These are phyloP conservation scores for Iris pallida DNA, from an alignment of 116 monocot genomes.

Conservation along the genomic window DNA sequence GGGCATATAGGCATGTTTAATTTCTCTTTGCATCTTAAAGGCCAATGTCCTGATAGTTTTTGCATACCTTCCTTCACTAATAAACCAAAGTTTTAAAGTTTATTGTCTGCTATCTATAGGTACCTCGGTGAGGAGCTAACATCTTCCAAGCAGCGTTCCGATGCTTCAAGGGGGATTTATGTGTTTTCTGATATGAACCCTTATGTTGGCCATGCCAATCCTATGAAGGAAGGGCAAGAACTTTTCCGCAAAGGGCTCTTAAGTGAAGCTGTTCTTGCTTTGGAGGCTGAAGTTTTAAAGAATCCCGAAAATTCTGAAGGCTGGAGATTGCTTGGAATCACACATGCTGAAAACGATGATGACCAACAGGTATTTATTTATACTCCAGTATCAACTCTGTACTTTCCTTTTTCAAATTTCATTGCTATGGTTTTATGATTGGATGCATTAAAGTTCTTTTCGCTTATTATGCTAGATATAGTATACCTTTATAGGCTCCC, in stretches of 20 bases:
- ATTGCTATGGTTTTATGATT: no score
- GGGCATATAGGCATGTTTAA: slow-evolving; percentile 1
- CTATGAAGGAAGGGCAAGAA: slow-evolving; percentile 94
- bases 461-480: no score
- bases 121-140: slow-evolving; percentile 40
- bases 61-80: not conserved
- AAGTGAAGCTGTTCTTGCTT: slow-evolving; percentile 98
- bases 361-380: slow-evolving; percentile 73
- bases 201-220: slow-evolving; percentile 96
- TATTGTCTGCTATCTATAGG: slow-evolving; percentile 14
- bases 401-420: not conserved
- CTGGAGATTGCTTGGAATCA: slow-evolving; percentile 94
- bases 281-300: slow-evolving; percentile 97
- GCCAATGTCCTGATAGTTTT: slow-evolving; percentile 2
- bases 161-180: slow-evolving; percentile 64
- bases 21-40: not conserved
- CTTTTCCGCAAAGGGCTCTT: slow-evolving; percentile 98
- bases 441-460: no score
- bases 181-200: slow-evolving; percentile 94
- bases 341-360: slow-evolving; percentile 99
- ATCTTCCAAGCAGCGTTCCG: slow-evolving; percentile 32
- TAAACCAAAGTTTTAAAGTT: not conserved
- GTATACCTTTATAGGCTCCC: no score
- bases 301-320: slow-evolving; percentile 97
- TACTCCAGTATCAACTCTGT: not conserved